Evolutionary conservation across 768 basidiomycete genomes (phyloP).

Genomic region (Leccinum rimulosum): DNA sequence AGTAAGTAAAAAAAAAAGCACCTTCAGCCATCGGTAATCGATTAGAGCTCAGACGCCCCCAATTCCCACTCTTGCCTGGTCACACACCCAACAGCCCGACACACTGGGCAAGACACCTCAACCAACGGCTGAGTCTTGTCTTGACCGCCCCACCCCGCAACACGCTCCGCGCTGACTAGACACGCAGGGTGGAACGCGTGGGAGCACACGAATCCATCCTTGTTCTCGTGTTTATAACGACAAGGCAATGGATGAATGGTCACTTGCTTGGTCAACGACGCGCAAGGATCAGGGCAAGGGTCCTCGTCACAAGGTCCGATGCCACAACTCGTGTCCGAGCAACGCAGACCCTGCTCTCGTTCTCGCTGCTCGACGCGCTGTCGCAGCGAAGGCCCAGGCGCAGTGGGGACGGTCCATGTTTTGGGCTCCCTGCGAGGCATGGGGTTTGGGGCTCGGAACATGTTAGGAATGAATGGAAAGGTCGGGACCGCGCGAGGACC

Average conservation of each 20-base stretch:
- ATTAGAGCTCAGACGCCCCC: slow-evolving; percentile 36
- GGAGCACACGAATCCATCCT: slow-evolving; percentile 40
- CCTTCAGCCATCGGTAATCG: background rate
- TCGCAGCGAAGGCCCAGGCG: slow-evolving; percentile 69
- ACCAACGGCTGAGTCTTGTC: slow-evolving; percentile 41
- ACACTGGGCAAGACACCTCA: slow-evolving; percentile 75
- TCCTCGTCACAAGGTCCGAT: slow-evolving; percentile 75
- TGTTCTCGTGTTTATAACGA: slow-evolving; percentile 12
- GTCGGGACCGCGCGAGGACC: slow-evolving; percentile 17
- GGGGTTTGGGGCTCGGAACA: slow-evolving; percentile 23
- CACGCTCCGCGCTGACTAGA: slow-evolving; percentile 65
- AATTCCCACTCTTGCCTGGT: slow-evolving; percentile 59
- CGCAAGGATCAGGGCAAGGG: slow-evolving; percentile 40
- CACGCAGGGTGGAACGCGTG: slow-evolving; percentile 75
- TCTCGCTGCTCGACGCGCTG: slow-evolving; percentile 72
- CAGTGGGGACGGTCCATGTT: slow-evolving; percentile 56
- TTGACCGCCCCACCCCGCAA: slow-evolving; percentile 57
- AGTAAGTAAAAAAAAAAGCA: slow-evolving; percentile 1
- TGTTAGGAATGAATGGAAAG: slow-evolving; percentile 18
- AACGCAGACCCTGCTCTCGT: slow-evolving; percentile 68
- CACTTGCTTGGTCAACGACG: slow-evolving; percentile 19
- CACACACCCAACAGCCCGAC: slow-evolving; percentile 61
- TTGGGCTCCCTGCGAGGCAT: slow-evolving; percentile 37
- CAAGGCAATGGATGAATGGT: slow-evolving; percentile 21
- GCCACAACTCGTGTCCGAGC: slow-evolving; percentile 70